Percentiles rank a stretch among this genome's conserved stretches.
Conservation (phyloP, 148 eudicot genomes). For the Cornus controversa region DNA sequence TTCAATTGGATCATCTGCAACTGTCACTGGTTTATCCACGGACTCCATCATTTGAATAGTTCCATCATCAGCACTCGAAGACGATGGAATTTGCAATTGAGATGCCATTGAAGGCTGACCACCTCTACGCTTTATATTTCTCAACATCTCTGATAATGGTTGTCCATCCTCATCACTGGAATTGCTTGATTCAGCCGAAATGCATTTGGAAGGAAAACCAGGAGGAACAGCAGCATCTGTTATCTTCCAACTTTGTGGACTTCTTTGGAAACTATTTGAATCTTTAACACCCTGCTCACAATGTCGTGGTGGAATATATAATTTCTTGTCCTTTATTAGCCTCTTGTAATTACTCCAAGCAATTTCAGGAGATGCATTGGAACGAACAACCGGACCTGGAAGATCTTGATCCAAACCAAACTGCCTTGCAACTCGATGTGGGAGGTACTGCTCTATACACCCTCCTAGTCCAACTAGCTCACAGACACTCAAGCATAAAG, state of each 20-base stretch:
- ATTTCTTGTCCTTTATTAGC: conserved; percentile 12
- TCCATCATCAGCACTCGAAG: background rate
- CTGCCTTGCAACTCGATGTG: conserved; percentile 28
- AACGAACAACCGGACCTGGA: conserved; percentile 7
- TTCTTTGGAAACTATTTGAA: background rate
- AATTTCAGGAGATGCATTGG: background rate
- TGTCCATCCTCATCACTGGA: background rate
- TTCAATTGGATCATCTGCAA: background rate
- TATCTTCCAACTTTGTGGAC: background rate
- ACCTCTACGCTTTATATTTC: background rate
- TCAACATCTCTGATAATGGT: background rate
- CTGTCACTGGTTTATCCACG: too few relatives aligned
- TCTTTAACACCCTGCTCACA: conserved; percentile 8
- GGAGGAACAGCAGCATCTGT: conserved; percentile 11
- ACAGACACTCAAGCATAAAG: too few relatives aligned
- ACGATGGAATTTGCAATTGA: background rate
- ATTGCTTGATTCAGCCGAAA: background rate
- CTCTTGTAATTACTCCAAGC: conserved; percentile 22
- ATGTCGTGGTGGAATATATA: conserved; percentile 13
- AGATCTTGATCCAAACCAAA: conserved; percentile 29
- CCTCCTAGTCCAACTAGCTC: too few relatives aligned
- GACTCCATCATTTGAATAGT: background rate
- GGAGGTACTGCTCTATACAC: conserved; percentile 1
- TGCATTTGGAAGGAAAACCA: background rate
- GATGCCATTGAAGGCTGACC: background rate